Percentiles rank a stretch among this genome's conserved stretches.
These are phyloP conservation scores for Curvularia lunata DNA, from an alignment of 2,329 filamentous ascomycete species.

Conservation along the genomic window DNA sequence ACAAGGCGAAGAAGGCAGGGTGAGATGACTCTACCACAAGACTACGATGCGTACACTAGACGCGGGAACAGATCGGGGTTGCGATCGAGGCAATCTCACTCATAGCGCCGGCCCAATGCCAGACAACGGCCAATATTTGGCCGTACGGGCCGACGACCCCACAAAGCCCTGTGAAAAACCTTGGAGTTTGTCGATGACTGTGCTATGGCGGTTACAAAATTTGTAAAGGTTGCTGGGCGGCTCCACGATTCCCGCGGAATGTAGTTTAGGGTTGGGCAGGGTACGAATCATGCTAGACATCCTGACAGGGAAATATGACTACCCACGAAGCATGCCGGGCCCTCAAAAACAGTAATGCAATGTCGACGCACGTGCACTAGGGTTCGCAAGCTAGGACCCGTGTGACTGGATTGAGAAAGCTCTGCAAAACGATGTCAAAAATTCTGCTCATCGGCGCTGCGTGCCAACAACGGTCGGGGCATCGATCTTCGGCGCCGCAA, in stretches of 20 bases:
- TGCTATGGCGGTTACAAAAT: background rate
- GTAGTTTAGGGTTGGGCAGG: background rate
- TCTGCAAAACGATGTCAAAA: conserved; percentile 27
- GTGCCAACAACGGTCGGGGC: conserved; percentile 11
- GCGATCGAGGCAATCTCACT: conserved; percentile 8
- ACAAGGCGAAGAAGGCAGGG: conserved; percentile 47
- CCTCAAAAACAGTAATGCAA: conserved; percentile 12
- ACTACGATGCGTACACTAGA: background rate
- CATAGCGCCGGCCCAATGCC: conserved; percentile 6
- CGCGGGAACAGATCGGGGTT: conserved; percentile 2
- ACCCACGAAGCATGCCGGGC: conserved; percentile 4
- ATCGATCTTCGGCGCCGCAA: conserved; percentile 28
- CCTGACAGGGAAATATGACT: conserved; percentile 3
- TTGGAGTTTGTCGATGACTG: conserved; percentile 6
- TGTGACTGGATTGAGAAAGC: conserved; percentile 18
- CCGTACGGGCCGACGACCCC: conserved; percentile 15
- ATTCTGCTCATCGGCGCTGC: conserved; percentile 29
- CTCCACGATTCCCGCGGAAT: conserved; percentile 4
- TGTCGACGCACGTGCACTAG: conserved; percentile 6
- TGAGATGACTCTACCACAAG: conserved; percentile 9
- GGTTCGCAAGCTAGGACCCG: background rate
- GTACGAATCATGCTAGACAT: conserved; percentile 5
- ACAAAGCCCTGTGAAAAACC: conserved; percentile 10
- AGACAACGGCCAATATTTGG: conserved; percentile 7
- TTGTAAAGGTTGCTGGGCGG: background rate